Evolutionary conservation across 2,329 filamentous ascomycete genomes (phyloP).

Genomic region (Chaetoscypha palmicola): DNA sequence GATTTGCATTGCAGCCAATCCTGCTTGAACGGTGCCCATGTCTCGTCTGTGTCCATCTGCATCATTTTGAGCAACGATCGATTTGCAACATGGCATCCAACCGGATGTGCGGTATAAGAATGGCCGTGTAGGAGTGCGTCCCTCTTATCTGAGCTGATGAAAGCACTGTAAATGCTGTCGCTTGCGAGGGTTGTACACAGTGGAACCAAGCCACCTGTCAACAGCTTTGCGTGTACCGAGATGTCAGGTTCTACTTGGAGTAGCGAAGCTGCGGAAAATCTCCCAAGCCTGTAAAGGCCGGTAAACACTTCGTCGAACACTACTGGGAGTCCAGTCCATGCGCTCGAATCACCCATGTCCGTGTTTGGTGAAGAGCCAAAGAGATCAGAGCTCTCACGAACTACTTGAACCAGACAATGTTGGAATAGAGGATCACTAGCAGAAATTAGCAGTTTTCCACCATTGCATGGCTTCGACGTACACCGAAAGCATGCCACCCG

Average conservation of each 20-base stretch:
- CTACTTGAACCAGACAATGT: slow-evolving; percentile 57
- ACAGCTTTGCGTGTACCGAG: slow-evolving; percentile 72
- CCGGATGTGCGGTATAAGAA: slow-evolving; percentile 78
- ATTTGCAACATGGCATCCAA: slow-evolving; percentile 74
- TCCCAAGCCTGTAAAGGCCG: slow-evolving; percentile 73
- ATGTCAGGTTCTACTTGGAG: slow-evolving; percentile 65
- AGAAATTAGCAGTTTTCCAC: not conserved
- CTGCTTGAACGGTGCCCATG: slow-evolving; percentile 49
- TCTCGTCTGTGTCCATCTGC: slow-evolving; percentile 46
- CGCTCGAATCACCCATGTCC: slow-evolving; percentile 15
- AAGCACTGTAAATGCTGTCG: slow-evolving; percentile 64
- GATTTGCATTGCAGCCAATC: too few species aligned
- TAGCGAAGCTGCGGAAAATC: slow-evolving; percentile 63
- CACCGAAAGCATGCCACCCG: slow-evolving; percentile 77
- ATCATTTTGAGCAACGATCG: slow-evolving; percentile 55
- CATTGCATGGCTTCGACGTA: slow-evolving; percentile 35
- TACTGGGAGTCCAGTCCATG: slow-evolving; percentile 70
- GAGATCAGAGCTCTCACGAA: slow-evolving; percentile 46
- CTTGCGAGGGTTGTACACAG: slow-evolving; percentile 71
- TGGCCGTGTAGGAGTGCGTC: slow-evolving; percentile 78
- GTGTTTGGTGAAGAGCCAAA: slow-evolving; percentile 11
- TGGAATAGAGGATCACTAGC: slow-evolving; percentile 74
- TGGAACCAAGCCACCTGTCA: slow-evolving; percentile 74
- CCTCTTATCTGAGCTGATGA: slow-evolving; percentile 64
- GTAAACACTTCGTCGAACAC: slow-evolving; percentile 87